Evolutionary conservation across 2,329 filamentous ascomycete genomes (phyloP).

Genomic region (Thyridium curvatum): DNA sequence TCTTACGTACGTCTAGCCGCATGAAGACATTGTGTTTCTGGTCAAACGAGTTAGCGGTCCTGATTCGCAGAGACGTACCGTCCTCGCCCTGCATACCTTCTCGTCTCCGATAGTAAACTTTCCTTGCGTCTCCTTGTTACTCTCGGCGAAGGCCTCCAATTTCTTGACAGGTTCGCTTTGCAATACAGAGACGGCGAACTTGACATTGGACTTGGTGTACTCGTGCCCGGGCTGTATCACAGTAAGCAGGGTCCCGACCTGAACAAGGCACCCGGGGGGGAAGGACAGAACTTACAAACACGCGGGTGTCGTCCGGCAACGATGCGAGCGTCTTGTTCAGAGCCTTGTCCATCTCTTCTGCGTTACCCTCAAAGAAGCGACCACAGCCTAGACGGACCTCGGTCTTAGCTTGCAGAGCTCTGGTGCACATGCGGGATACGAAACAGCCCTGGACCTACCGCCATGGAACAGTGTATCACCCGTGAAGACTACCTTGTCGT

Average conservation of each 20-base stretch:
- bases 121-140: conserved; percentile 84
- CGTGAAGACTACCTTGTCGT: conserved; percentile 77
- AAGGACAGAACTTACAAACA: conserved; percentile 60
- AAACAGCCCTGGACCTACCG: conserved; percentile 38
- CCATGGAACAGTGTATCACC: conserved; percentile 95
- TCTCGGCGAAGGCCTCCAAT: conserved; percentile 68
- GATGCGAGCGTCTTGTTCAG: conserved; percentile 77
- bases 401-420: not conserved
- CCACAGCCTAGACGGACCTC: conserved; percentile 62
- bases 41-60: conserved; percentile 2
- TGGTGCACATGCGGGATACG: not conserved
- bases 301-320: conserved; percentile 83
- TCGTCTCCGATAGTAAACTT: conserved; percentile 97
- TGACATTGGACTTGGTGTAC: conserved; percentile 95
- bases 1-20: conserved; percentile 63
- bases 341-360: conserved; percentile 87
- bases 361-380: conserved; percentile 88
- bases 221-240: conserved; percentile 75
- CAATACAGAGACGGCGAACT: conserved; percentile 73
- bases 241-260: not conserved
- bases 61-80: not conserved
- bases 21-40: conserved; percentile 96
- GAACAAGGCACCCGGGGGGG: not conserved
- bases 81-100: conserved; percentile 54
- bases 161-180: conserved; percentile 71